Base-by-base conservation (phyloP, 768 basidiomycete species). In the Chalciporus piperatus region DNA sequence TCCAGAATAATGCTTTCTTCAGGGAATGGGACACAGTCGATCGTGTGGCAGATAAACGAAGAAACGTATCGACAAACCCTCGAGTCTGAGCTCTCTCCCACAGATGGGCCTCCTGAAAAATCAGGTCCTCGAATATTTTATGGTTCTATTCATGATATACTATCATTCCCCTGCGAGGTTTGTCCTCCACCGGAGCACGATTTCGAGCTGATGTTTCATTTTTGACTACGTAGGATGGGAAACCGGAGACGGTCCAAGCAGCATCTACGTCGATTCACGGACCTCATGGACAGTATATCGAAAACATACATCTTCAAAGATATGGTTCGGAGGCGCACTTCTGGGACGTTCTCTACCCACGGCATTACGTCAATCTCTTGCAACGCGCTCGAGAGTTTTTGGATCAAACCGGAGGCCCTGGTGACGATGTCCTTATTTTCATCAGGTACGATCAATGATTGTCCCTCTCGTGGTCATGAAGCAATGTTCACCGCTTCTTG, bases 11-110 rank as follows among this genome's bases (percentile, higher is more conserved):
- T 6, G 2, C 41, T 20, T 16, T 11, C 14, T 48, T 38, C 69
- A 89, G 92, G 94, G 2, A 96, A 97, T 63, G 95, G 96, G 2
- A 98, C 96, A 0, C 96, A 99, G 67, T 84, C 92, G 1, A 84
- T 98, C 30, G 80, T 77, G 0, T 96, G 92, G 91, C 84, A 88
- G 50, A 86, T 98, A 52, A 98, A 98, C 57, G 90, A 91, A 61
- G 90, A 93, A 56, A 82, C 87, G 0, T 85, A 92, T 66, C 79
- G 83, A 13, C 78, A 84, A 58, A 79, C 77, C 3, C 76, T 91
- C 0, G 83, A 86, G 62, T 66, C 65, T 3, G 79, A 80, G 57
- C 30, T 20, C 3, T 60, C 53, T 23, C 59, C 56, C 48, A 62
- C 17, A 51, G 65, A 65, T 55, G 61, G 64, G 0, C 54, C 62